Percentiles rank a stretch among this genome's conserved stretches.
Conservation (phyloP, 768 basidiomycete species). For the Trametopsis cervina region DNA sequence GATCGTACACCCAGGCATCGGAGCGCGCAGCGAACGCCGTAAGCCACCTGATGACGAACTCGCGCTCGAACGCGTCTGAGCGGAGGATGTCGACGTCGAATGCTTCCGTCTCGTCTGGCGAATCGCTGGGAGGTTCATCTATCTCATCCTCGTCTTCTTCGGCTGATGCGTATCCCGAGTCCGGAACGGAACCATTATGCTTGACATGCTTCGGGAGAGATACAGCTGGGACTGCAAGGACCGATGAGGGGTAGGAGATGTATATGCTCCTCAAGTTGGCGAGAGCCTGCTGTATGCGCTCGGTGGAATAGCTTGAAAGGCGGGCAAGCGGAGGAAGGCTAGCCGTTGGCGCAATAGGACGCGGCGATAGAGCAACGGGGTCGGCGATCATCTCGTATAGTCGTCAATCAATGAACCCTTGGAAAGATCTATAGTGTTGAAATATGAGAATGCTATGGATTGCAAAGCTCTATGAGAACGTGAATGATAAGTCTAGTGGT, state of each 20-base stretch:
- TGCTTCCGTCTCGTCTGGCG: constrained; percentile 18
- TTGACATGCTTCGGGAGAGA: constrained; percentile 22
- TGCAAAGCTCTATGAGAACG: neutral
- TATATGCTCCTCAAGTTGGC: constrained; percentile 44
- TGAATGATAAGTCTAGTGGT: constrained; percentile 18
- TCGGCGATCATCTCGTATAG: neutral
- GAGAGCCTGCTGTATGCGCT: constrained; percentile 34
- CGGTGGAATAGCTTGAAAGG: constrained; percentile 30
- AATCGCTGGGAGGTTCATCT: constrained; percentile 19
- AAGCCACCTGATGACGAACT: constrained; percentile 67
- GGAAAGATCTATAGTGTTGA: neutral
- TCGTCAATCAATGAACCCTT: no score
- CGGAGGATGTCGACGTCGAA: constrained; percentile 41
- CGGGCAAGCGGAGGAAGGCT: constrained; percentile 52
- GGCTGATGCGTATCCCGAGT: constrained; percentile 76
- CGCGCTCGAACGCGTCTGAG: constrained; percentile 59
- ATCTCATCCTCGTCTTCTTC: constrained; percentile 45
- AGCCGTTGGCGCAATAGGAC: constrained; percentile 35
- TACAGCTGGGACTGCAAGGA: constrained; percentile 21
- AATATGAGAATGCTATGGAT: neutral
- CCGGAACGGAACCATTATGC: constrained; percentile 43
- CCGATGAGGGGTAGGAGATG: constrained; percentile 31
- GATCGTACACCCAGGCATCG: constrained; percentile 38
- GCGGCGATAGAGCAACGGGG: neutral
- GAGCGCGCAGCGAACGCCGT: constrained; percentile 61